These are phyloP conservation scores for Phyllostachys edulis DNA, from an alignment of 176 grass and related monocot genomes.

Conservation along the genomic window DNA sequence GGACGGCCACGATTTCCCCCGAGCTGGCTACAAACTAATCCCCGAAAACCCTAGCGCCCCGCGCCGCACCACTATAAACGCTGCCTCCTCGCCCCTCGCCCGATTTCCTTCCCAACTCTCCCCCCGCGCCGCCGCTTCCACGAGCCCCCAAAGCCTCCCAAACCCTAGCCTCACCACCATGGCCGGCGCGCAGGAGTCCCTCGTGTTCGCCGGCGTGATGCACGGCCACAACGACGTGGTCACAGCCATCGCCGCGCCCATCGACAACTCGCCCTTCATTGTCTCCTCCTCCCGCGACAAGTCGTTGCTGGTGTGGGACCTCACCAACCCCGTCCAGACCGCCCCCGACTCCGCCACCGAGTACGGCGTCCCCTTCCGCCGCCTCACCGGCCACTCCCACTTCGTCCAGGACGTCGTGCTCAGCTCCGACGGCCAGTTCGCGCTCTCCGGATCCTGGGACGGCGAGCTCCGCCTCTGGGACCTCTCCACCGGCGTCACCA, in stretches of 20 bases:
- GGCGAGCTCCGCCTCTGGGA: constrained; percentile 93
- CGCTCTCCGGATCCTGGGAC: constrained; percentile 88
- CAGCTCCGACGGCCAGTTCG: constrained; percentile 80
- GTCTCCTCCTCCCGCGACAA: constrained; percentile 95
- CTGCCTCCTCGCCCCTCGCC: background rate
- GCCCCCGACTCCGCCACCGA: constrained; percentile 28
- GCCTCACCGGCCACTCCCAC: constrained; percentile 87
- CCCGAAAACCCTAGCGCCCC: constrained; percentile 39
- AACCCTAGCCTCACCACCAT: constrained; percentile 23
- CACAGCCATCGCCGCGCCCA: constrained; percentile 75
- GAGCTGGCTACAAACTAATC: background rate
- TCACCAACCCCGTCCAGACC: constrained; percentile 50
- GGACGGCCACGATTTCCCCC: constrained; percentile 28
- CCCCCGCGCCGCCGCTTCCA: constrained; percentile 23
- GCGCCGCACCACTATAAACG: background rate
- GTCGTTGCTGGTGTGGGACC: constrained; percentile 85
- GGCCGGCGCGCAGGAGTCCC: constrained; percentile 57
- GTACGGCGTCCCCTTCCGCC: constrained; percentile 75
- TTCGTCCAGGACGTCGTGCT: constrained; percentile 94
- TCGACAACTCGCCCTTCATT: constrained; percentile 78
- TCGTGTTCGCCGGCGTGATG: constrained; percentile 73
- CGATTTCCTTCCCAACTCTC: background rate
- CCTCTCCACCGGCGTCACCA: constrained; percentile 59
- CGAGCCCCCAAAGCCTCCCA: constrained; percentile 12
- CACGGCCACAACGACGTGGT: constrained; percentile 75